phyloP scores from a whole-genome alignment of 176 grass and related monocot species.

The Rhynchospora pubera region DNA sequence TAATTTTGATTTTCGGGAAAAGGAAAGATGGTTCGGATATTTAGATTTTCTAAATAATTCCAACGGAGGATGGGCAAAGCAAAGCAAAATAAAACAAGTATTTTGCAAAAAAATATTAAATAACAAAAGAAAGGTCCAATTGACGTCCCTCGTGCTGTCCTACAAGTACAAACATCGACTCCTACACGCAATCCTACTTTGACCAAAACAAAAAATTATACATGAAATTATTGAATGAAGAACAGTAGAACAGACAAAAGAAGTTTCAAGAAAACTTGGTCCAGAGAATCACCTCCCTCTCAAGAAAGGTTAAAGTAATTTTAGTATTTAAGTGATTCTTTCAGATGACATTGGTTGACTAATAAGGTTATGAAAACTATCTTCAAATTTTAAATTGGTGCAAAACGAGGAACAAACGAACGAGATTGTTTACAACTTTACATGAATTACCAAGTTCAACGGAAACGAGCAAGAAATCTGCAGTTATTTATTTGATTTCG shows the following conservation, averaged over 20 bases:
- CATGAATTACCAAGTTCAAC: not conserved
- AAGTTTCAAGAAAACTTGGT: not conserved
- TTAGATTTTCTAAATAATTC: not conserved
- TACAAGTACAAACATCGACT: conserved; percentile 6
- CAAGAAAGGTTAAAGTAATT: not conserved
- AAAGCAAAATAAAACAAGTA: conserved; percentile 4
- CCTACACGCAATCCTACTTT: conserved; percentile 4
- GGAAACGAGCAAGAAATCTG: not conserved
- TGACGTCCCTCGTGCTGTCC: conserved; percentile 1
- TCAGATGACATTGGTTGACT: not conserved
- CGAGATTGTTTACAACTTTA: too few species aligned
- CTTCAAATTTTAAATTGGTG: not conserved
- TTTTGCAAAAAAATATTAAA: not conserved
- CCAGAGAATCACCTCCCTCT: not conserved
- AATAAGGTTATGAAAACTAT: not conserved
- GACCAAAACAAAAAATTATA: not conserved
- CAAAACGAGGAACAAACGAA: not conserved
- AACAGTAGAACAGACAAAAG: not conserved
- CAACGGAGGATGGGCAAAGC: not conserved
- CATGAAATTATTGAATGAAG: conserved; percentile 1
- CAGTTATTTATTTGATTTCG: not conserved
- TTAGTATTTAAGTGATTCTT: not conserved
- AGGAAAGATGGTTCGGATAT: not conserved
- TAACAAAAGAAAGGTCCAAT: conserved; percentile 3
- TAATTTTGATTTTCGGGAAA: not conserved